Conservation (phyloP, 1,284 basidiomycete species). For the Sporisorium graminicola region DNA sequence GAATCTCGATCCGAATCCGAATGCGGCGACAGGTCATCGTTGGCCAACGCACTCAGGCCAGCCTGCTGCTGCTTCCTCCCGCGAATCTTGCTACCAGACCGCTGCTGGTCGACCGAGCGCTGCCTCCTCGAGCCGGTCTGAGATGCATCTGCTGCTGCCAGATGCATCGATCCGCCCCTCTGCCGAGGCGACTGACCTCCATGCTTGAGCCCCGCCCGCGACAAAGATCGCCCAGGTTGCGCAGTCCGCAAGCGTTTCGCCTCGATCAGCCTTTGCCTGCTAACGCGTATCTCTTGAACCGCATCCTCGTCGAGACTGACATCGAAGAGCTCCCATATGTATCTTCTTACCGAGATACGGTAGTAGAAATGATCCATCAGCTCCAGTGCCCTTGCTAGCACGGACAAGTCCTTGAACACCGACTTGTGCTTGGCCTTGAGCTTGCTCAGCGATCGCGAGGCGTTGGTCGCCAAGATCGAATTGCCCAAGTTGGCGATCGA, state of each 20-base stretch:
- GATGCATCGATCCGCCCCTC: conserved; percentile 9
- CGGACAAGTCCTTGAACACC: conserved; percentile 50
- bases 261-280: conserved; percentile 36
- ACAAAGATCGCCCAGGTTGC: neutral
- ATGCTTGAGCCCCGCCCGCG: neutral
- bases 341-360: conserved; percentile 81
- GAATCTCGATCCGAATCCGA: conserved; percentile 26
- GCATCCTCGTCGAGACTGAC: conserved; percentile 57
- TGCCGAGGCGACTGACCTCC: conserved; percentile 7
- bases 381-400: conserved; percentile 59
- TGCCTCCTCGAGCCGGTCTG: conserved; percentile 5
- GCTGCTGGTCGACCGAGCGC: neutral
- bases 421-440: conserved; percentile 73
- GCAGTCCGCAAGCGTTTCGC: conserved; percentile 21
- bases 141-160: neutral
- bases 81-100: neutral
- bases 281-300: conserved; percentile 25
- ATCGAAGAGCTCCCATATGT: conserved; percentile 92
- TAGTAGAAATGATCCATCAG: conserved; percentile 77
- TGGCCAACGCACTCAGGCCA: conserved; percentile 16
- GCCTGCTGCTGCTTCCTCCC: conserved; percentile 11
- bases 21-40: conserved; percentile 17
- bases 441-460: conserved; percentile 57
- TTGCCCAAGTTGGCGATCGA: conserved; percentile 95
- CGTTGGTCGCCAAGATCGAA: conserved; percentile 82